These are phyloP conservation scores for Penicillium vulpinum DNA, from an alignment of 2,329 filamentous ascomycete genomes.

Conservation along the genomic window DNA sequence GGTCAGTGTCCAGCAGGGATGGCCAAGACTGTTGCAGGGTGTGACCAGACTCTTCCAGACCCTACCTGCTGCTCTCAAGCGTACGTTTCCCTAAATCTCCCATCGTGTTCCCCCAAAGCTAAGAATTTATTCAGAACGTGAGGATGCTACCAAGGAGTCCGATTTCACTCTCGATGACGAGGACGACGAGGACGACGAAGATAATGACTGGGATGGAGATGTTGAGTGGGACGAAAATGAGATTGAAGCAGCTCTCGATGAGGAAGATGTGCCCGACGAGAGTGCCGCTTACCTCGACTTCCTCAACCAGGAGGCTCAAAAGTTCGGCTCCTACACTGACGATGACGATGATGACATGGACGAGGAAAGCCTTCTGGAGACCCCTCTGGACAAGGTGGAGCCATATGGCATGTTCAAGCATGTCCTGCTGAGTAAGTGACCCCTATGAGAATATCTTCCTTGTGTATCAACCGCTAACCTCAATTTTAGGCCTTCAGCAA, in stretches of 20 bases:
- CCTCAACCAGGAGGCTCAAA: conserved; percentile 87
- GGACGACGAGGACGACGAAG: conserved; percentile 71
- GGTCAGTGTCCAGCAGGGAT: conserved; percentile 88
- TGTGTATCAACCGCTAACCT: conserved; percentile 30
- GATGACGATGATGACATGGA: conserved; percentile 86
- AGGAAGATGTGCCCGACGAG: conserved; percentile 75
- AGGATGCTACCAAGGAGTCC: conserved; percentile 87
- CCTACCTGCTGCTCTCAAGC: conserved; percentile 81
- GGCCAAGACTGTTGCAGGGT: conserved; percentile 86
- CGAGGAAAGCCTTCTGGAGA: conserved; percentile 89
- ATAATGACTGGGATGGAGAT: conserved; percentile 79
- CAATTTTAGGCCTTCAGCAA: conserved; percentile 71
- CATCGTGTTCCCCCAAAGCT: conserved; percentile 26
- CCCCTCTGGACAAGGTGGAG: conserved; percentile 91
- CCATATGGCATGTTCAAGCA: conserved; percentile 87
- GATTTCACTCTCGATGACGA: conserved; percentile 78
- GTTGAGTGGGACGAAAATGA: conserved; percentile 67
- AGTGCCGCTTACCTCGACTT: conserved; percentile 95
- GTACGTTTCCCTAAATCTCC: conserved; percentile 49
- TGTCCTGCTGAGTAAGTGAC: conserved; percentile 73
- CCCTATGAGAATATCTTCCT: neutral
- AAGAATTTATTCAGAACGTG: conserved; percentile 62
- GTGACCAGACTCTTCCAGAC: conserved; percentile 91
- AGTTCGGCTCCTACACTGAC: conserved; percentile 71
- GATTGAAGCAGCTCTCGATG: conserved; percentile 60